Percentiles rank a stretch among this genome's conserved stretches.
phyloP scores from a whole-genome alignment of 2,329 filamentous ascomycete species.

The Diaporthe citri region DNA sequence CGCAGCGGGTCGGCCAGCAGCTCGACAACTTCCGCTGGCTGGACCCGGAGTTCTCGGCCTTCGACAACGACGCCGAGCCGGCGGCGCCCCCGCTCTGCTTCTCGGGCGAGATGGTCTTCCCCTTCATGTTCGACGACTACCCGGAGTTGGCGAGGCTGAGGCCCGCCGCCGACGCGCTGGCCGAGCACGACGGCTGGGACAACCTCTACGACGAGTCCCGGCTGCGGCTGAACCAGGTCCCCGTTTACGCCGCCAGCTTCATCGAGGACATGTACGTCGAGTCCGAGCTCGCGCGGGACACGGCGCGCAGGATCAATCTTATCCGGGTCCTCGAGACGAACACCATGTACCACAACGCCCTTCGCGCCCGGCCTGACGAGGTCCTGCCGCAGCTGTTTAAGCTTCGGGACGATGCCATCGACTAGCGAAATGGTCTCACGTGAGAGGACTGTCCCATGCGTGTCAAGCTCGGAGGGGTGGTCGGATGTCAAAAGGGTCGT shows the following conservation, averaged over 20 bases:
- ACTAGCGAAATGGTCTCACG: conserved; percentile 52
- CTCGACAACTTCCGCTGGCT: conserved; percentile 66
- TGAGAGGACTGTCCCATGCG: background rate
- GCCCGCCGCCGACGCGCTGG: conserved; percentile 77
- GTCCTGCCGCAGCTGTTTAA: conserved; percentile 82
- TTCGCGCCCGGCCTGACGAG: conserved; percentile 80
- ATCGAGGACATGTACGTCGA: conserved; percentile 82
- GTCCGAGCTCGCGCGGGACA: conserved; percentile 70
- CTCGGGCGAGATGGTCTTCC: conserved; percentile 93
- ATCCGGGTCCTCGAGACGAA: conserved; percentile 90
- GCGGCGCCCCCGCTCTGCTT: conserved; percentile 75
- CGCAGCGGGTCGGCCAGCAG: conserved; percentile 70
- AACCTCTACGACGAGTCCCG: conserved; percentile 72
- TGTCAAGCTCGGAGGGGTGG: background rate
- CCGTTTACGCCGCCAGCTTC: conserved; percentile 76
- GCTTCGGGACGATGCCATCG: conserved; percentile 77
- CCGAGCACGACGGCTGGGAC: conserved; percentile 70
- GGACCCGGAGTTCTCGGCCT: conserved; percentile 53
- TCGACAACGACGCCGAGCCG: conserved; percentile 50
- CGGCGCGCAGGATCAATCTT: conserved; percentile 78
- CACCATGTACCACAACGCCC: conserved; percentile 82
- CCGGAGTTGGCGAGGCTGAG: conserved; percentile 79
- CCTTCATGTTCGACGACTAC: conserved; percentile 86
- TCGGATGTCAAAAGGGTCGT: background rate
- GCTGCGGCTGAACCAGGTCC: conserved; percentile 73